Conservation (phyloP, 2,329 filamentous ascomycete species). For the Sarocladiaceae sp. region DNA sequence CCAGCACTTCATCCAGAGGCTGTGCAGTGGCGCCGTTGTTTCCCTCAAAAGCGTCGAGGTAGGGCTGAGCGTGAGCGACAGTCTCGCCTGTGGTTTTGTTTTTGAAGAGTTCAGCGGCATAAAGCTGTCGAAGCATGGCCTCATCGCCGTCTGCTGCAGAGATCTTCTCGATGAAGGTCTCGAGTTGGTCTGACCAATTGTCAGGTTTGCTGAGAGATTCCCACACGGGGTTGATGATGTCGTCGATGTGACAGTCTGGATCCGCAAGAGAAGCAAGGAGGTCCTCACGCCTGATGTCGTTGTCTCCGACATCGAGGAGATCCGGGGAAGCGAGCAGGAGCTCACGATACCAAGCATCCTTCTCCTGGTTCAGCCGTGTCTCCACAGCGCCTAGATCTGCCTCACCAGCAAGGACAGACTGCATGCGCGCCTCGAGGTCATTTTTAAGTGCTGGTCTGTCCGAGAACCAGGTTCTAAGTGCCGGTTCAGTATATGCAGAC, state of each 20-base stretch:
- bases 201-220: conserved; percentile 27
- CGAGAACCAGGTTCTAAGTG: conserved; percentile 38
- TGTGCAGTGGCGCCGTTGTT: conserved; percentile 8
- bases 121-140: conserved; percentile 27
- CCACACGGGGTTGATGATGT: conserved; percentile 30
- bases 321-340: conserved; percentile 32
- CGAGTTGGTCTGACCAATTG: conserved; percentile 25
- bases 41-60: conserved; percentile 31
- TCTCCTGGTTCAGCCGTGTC: conserved; percentile 43
- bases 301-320: conserved; percentile 27
- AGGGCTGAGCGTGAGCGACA: conserved; percentile 28
- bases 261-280: conserved; percentile 30
- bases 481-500: neutral
- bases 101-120: conserved; percentile 36
- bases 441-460: conserved; percentile 15
- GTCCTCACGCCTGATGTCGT: conserved; percentile 23
- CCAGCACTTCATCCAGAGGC: conserved; percentile 27
- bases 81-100: conserved; percentile 25
- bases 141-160: conserved; percentile 24
- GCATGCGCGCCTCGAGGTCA: neutral
- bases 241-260: conserved; percentile 28
- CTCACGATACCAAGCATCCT: conserved; percentile 47
- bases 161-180: conserved; percentile 27
- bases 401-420: neutral
- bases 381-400: conserved; percentile 38